These are phyloP conservation scores for Raffaelea ambrosiae DNA, from an alignment of 2,329 filamentous ascomycete species.

Conservation along the genomic window DNA sequence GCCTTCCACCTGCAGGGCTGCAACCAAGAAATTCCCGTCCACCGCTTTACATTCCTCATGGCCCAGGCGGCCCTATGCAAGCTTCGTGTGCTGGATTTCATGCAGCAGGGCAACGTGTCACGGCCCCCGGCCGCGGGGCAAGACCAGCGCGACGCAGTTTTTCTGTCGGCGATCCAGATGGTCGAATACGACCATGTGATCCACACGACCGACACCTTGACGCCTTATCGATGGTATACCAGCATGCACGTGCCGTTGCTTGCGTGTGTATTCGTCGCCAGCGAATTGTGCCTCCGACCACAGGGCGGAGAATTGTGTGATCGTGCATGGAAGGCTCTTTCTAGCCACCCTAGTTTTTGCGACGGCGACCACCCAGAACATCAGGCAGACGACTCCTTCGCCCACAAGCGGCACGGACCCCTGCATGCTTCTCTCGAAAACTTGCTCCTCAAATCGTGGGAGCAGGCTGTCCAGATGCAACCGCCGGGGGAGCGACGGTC, in stretches of 20 bases:
- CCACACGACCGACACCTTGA: not conserved
- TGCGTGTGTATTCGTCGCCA: not conserved
- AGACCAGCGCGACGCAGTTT: not conserved
- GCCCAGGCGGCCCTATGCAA: not conserved
- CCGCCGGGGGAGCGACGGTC: too few relatives aligned
- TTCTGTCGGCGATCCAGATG: not conserved
- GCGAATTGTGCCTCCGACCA: not conserved
- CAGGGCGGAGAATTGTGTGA: not conserved
- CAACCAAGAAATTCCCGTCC: not conserved
- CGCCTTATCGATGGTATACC: not conserved
- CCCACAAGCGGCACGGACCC: not conserved
- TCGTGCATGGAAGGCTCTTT: not conserved
- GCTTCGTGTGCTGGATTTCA: not conserved
- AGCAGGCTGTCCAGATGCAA: not conserved
- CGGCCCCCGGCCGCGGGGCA: not conserved
- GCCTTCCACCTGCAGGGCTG: not conserved
- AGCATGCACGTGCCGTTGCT: not conserved
- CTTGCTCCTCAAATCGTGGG: not conserved
- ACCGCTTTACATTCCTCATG: not conserved
- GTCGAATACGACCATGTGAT: not conserved
- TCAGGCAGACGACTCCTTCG: not conserved
- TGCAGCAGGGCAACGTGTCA: not conserved
- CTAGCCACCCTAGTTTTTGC: not conserved
- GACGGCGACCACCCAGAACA: not conserved
- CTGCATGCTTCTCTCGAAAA: not conserved